These are phyloP conservation scores for Zancudomyces culisetae DNA, from an alignment of 371 early-diverging fungal species.

Conservation along the genomic window DNA sequence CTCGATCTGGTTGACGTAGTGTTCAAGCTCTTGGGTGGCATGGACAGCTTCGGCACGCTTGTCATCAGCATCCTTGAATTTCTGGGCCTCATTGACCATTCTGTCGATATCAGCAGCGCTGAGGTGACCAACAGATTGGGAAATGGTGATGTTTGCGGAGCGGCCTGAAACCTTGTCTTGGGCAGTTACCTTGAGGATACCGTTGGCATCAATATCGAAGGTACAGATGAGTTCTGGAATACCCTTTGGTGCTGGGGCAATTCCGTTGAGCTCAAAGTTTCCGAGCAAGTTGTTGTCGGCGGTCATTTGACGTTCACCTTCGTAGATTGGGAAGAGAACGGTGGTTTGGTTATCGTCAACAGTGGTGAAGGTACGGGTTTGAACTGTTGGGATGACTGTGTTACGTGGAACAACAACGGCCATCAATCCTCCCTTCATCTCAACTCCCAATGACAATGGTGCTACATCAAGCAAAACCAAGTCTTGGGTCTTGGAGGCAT, in stretches of 20 bases:
- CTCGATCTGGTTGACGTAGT: slow-evolving; percentile 60
- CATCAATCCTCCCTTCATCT: slow-evolving; percentile 96
- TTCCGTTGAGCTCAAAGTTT: slow-evolving; percentile 90
- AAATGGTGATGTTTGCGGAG: slow-evolving; percentile 90
- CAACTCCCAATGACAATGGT: slow-evolving; percentile 68
- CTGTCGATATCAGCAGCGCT: slow-evolving; percentile 92
- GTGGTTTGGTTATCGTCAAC: slow-evolving; percentile 95
- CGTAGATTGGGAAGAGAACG: slow-evolving; percentile 95
- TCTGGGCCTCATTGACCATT: slow-evolving; percentile 90
- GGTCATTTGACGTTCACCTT: slow-evolving; percentile 95
- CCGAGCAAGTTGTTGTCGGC: slow-evolving; percentile 94
- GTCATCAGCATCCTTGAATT: slow-evolving; percentile 89
- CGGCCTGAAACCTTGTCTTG: slow-evolving; percentile 89
- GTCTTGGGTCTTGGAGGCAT: slow-evolving; percentile 77
- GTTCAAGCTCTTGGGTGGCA: slow-evolving; percentile 84
- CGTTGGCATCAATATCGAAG: slow-evolving; percentile 96
- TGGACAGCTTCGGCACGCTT: slow-evolving; percentile 67
- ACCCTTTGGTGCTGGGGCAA: slow-evolving; percentile 89
- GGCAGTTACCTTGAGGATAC: slow-evolving; percentile 94
- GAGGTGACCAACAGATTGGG: slow-evolving; percentile 95
- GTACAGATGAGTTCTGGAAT: slow-evolving; percentile 96
- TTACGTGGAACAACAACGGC: slow-evolving; percentile 90
- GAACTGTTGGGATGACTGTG: slow-evolving; percentile 94
- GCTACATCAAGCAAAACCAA: slow-evolving; percentile 57
- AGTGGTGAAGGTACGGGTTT: slow-evolving; percentile 94